Evolutionary conservation across 73 alveolate genomes (phyloP).

Genomic region (Paramecium sonneborni): DNA sequence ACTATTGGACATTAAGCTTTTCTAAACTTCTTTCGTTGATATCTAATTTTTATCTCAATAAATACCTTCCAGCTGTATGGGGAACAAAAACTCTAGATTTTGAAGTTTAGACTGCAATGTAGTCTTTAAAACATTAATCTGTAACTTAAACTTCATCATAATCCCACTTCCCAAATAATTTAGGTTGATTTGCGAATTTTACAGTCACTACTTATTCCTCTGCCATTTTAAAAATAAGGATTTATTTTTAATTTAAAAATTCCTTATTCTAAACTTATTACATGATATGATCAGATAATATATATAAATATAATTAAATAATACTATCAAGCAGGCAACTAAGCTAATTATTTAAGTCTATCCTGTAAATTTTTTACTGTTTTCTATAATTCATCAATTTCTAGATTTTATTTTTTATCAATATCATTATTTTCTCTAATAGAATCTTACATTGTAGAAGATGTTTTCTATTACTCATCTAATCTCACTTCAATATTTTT

Average conservation of each 20-base stretch:
- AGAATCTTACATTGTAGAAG: not conserved
- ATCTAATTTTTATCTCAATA: conserved; percentile 57
- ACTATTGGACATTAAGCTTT: conserved; percentile 98
- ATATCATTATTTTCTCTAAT: not conserved
- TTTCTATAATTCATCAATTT: not conserved
- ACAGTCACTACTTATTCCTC: conserved; percentile 39
- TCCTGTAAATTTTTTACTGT: not conserved
- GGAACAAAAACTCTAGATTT: conserved; percentile 92
- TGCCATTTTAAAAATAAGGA: conserved; percentile 2
- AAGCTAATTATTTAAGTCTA: not conserved
- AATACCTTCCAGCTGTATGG: conserved; percentile 96
- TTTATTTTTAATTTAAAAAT: not conserved
- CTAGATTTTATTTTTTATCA: not conserved
- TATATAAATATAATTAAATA: not conserved
- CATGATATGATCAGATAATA: not conserved
- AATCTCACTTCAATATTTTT: not conserved
- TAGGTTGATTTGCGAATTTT: conserved; percentile 66
- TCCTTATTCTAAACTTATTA: not conserved
- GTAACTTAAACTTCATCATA: conserved; percentile 80
- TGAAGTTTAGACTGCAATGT: conserved; percentile 82
- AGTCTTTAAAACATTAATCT: conserved; percentile 88
- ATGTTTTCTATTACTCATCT: not conserved
- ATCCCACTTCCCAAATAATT: conserved; percentile 95
- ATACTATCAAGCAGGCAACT: not conserved
- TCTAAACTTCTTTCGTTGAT: conserved; percentile 96